Conservation (phyloP, 2,329 filamentous ascomycete species). For the Fusarium concolor region DNA sequence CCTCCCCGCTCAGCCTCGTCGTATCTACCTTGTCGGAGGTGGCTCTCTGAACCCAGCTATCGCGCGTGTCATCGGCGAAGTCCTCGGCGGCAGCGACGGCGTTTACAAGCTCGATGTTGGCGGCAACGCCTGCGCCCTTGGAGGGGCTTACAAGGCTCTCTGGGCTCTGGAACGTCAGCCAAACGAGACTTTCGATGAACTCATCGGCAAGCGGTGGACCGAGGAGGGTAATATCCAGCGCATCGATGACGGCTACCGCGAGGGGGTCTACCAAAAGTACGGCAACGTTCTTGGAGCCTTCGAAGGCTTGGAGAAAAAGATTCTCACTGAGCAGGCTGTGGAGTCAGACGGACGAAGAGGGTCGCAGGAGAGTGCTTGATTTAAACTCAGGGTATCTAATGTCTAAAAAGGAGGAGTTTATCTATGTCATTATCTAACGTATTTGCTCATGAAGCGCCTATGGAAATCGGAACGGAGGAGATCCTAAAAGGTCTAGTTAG, state of each 20-base stretch:
- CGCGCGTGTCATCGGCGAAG: constrained; percentile 83
- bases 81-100: constrained; percentile 88
- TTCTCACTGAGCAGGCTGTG: constrained; percentile 60
- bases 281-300: constrained; percentile 81
- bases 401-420: constrained; percentile 35
- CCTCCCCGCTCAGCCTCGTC: constrained; percentile 84
- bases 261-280: constrained; percentile 81
- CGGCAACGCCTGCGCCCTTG: constrained; percentile 93
- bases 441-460: constrained; percentile 91
- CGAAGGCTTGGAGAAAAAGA: constrained; percentile 76
- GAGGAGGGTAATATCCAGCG: constrained; percentile 86
- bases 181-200: constrained; percentile 85
- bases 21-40: constrained; percentile 94
- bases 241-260: constrained; percentile 83
- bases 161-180: constrained; percentile 82
- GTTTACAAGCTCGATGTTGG: constrained; percentile 95
- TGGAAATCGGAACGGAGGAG: constrained; percentile 95
- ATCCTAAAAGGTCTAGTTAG: constrained; percentile 67
- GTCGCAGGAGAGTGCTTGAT: constrained; percentile 25
- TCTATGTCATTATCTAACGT: constrained; percentile 61
- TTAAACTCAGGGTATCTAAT: constrained; percentile 46
- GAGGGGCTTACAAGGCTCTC: constrained; percentile 94
- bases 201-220: constrained; percentile 86
- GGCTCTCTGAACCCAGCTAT: constrained; percentile 92
- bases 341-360: constrained; percentile 11